Evolutionary conservation across 305 asterid genomes (phyloP), one percentile per base, ranked within the genome.

Genomic region (Fraxinus baroniana): DNA sequence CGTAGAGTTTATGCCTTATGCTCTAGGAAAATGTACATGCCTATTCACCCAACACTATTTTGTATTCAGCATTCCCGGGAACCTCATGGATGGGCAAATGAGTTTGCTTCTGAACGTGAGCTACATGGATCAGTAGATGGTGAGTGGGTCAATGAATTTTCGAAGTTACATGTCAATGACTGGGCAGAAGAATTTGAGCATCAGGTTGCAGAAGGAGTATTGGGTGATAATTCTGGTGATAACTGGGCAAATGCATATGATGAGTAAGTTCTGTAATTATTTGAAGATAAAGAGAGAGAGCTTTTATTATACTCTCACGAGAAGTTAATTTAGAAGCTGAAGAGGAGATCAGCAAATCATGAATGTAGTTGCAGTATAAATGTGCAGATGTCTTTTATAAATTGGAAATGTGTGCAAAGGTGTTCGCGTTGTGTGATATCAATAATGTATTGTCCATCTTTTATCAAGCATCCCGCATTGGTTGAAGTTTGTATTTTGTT

Each of bases 111-210:
- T 85, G 92, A 89, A 83, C 94, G 82, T 24, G 88, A 84, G 90
- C 88, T 81, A 78, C 92, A 86, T 78, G 95, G 92, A 85, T 80
- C 86, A 44, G 87, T 75, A 78, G 93, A 91, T 83, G 92, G 94
- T 84, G 97, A 92, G 86, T 97, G 99, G 99, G 98, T 84, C 78
- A 85, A 87, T 86, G 98, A 97, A 83, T 97, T 97, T 90, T 97
- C 99, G 17, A 97, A 95, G 85, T 86, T 97, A 80, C 92, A 93
- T 46, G 98, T 97, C 82, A 86, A 93, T 78, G 98, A 93, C 86
- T 95, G 98, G 99, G 91, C 97, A 0, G 98, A 97, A 39, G 98
- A 95, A 86, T 97, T 97, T 86, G 98, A 94, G 87, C 95, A 88
- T 70, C 97, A 95, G 89, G 92, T 95, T 88, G 95, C 97, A 79